Conservation (phyloP, 1,284 basidiomycete species). For the Leccinum huronense region DNA sequence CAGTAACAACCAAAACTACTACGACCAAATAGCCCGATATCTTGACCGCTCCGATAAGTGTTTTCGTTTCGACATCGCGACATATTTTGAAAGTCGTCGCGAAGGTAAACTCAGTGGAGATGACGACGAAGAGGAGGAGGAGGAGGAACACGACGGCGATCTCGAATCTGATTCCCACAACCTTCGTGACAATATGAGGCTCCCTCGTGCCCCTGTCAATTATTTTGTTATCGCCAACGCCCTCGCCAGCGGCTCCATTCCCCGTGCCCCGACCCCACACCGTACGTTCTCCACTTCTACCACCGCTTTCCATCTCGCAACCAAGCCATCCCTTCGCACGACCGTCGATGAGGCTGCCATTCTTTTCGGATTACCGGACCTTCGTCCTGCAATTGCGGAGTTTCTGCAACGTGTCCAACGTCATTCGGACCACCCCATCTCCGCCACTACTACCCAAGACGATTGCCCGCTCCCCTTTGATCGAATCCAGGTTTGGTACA, state of each 20-base stretch:
- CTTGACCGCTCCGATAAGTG: background rate
- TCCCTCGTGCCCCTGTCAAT: background rate
- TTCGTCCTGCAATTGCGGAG: background rate
- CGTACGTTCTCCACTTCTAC: background rate
- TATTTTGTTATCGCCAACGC: slow-evolving; percentile 1
- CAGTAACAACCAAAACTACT: slow-evolving; percentile 10
- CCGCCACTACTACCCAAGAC: background rate
- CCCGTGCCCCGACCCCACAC: background rate
- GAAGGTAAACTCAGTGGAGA: too few species aligned
- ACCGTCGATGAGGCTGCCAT: slow-evolving; percentile 3
- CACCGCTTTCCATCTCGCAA: slow-evolving; percentile 7
- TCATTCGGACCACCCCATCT: background rate
- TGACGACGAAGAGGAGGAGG: background rate
- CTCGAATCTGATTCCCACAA: background rate
- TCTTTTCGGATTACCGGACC: slow-evolving; percentile 3
- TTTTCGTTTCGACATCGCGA: background rate
- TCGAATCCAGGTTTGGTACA: background rate
- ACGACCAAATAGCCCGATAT: background rate
- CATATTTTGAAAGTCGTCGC: background rate
- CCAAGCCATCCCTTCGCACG: background rate
- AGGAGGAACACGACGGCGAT: too few species aligned
- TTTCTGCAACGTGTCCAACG: background rate
- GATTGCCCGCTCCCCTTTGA: background rate
- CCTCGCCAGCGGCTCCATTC: background rate
- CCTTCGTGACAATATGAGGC: background rate